These are phyloP conservation scores for Eucalyptus globulus DNA, from an alignment of 345 rosid genomes.

Conservation along the genomic window DNA sequence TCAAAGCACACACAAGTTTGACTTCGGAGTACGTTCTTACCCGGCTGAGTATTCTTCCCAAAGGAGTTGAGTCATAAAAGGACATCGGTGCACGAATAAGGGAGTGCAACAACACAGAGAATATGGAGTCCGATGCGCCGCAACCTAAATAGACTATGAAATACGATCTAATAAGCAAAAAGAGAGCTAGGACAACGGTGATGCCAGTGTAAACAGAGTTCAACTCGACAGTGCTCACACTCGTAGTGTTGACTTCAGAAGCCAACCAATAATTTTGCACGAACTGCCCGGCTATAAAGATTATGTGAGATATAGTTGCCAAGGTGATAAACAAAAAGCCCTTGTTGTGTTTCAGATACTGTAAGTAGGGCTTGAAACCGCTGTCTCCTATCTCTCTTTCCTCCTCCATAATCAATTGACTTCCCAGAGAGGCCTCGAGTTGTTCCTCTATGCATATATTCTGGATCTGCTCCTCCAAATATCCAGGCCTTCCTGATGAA, in stretches of 20 bases:
- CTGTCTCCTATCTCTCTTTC: constrained; percentile 38
- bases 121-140: constrained; percentile 15
- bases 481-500: not conserved
- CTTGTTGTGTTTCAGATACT: constrained; percentile 18
- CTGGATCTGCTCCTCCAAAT: constrained; percentile 12
- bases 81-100: constrained; percentile 36
- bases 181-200: not conserved
- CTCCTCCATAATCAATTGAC: constrained; percentile 38
- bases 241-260: constrained; percentile 9
- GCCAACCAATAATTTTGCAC: constrained; percentile 25
- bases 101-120: constrained; percentile 8
- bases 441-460: not conserved
- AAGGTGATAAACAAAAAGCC: constrained; percentile 15
- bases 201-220: constrained; percentile 7
- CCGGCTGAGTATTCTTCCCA: constrained; percentile 43
- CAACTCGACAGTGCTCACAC: constrained; percentile 1
- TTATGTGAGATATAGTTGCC: not conserved
- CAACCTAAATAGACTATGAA: constrained; percentile 10
- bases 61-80: constrained; percentile 37
- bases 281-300: constrained; percentile 11
- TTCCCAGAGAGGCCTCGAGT: not conserved
- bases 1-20: not conserved
- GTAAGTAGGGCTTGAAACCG: constrained; percentile 42
- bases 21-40: not conserved
- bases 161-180: constrained; percentile 12